Conservation (phyloP, 768 basidiomycete genomes). For the Boletus pseudopeckii region DNA sequence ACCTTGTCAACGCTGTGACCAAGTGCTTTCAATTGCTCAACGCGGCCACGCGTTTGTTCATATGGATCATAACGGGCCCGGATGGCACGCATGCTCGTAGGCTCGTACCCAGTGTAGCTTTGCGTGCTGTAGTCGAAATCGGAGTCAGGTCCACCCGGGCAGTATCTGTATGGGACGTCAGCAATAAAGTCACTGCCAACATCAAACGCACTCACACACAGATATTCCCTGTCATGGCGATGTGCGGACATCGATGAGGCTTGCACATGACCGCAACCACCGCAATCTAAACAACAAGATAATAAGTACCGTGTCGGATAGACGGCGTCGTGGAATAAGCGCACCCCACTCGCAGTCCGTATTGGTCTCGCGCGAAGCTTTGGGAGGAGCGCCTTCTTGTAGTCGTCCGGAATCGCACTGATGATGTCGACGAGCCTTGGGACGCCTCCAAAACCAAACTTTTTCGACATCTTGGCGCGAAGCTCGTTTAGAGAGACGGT, state of each 20-base stretch:
- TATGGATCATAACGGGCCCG: constrained; percentile 96
- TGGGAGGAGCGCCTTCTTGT: constrained; percentile 87
- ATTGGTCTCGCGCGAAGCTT: constrained; percentile 92
- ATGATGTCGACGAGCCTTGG: constrained; percentile 97
- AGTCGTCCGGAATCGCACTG: constrained; percentile 96
- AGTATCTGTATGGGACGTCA: constrained; percentile 57
- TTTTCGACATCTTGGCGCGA: constrained; percentile 86
- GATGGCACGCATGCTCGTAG: constrained; percentile 98
- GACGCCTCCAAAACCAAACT: constrained; percentile 79
- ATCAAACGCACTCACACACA: constrained; percentile 69
- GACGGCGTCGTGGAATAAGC: constrained; percentile 18
- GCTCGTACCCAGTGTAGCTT: constrained; percentile 92
- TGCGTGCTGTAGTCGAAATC: constrained; percentile 99
- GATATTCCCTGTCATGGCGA: constrained; percentile 99
- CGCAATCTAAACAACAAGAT: constrained; percentile 62
- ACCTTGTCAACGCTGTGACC: constrained; percentile 98
- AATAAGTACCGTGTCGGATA: background rate
- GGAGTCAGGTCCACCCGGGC: constrained; percentile 97
- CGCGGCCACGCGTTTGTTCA: constrained; percentile 91
- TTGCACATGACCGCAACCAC: constrained; percentile 99
- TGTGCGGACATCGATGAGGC: constrained; percentile 98
- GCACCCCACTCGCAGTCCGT: constrained; percentile 91
- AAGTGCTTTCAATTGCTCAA: constrained; percentile 93
- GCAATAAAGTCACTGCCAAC: background rate
- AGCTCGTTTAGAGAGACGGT: constrained; percentile 86